Base-by-base conservation (phyloP, 2,329 filamentous ascomycete genomes). In the Phialocephala sp. region DNA sequence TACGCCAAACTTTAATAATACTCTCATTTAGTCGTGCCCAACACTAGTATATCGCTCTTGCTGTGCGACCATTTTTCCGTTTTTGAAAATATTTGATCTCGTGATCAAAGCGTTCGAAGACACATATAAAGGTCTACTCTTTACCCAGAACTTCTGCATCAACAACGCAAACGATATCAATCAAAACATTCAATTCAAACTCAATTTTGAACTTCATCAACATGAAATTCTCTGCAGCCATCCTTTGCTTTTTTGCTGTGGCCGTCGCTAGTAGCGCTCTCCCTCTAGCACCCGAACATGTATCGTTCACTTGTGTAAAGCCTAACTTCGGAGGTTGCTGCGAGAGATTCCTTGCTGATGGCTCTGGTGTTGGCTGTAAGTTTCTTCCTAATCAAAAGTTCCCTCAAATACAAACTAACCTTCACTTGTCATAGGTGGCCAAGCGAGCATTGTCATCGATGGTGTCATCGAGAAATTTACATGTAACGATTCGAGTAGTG, bases 271-370 rank as follows among this genome's bases (percentile, higher is more conserved):
- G 11, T 22, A 54, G 8, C 14, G 50, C 50, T 8, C 24, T 54
- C 24, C 50, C 50, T n/a, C 50, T 35, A 35, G 50, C 22, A 35
- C 22, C 32, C 4, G 14, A 54, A 4, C 50, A 35, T 35, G 22
- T 12, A 32, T 4, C 32, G 4, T 54, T 54, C 50, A 32, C 11
- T 8, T 54, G 27, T 14, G 12, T 5, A 14, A 18, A 14, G 8
- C 50, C 50, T 18, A n/a, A n/a, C 3, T 32, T 54, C 15, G 50
- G 50, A 54, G 50, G 50, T 18, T 54, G 50, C 18, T 54, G 50
- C 27, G 50, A 35, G 14, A 35, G 50, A 14, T 54, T 54, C 24
- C 50, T 54, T n/a, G 24, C 1, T 2, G 11, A 27, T 32, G 50
- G 50, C 6, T 32, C 24, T 5, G 50, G 50, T 9, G 24, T 54